These are phyloP conservation scores for Fusarium musae DNA, from an alignment of 2,329 filamentous ascomycete species.

Conservation along the genomic window DNA sequence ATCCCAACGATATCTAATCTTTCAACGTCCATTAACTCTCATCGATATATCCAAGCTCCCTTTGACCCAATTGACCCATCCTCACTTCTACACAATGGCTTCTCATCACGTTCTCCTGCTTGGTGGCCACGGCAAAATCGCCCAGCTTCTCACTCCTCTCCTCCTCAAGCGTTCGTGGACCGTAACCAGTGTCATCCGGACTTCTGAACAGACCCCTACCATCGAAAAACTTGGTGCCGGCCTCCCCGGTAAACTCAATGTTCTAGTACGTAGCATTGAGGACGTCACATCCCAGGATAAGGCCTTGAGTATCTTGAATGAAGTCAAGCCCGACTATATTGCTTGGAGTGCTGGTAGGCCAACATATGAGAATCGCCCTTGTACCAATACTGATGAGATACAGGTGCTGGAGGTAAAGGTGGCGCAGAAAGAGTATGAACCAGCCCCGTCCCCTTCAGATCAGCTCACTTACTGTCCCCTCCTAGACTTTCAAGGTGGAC, in stretches of 20 bases:
- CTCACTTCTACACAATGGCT: constrained; percentile 41
- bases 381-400: constrained; percentile 15
- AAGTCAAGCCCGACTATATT: constrained; percentile 72
- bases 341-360: constrained; percentile 73
- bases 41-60: background rate
- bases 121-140: constrained; percentile 84
- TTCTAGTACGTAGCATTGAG: constrained; percentile 77
- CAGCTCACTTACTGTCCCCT: constrained; percentile 18
- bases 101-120: constrained; percentile 73
- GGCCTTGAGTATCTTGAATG: constrained; percentile 70
- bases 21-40: background rate
- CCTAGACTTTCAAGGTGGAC: constrained; percentile 67
- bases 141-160: constrained; percentile 78
- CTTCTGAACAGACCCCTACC: constrained; percentile 71
- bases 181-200: constrained; percentile 82
- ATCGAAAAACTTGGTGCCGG: constrained; percentile 71
- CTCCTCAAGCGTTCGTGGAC: constrained; percentile 79
- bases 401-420: constrained; percentile 70
- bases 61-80: background rate
- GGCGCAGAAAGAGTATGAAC: constrained; percentile 58
- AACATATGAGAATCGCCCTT: background rate
- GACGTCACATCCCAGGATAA: constrained; percentile 72
- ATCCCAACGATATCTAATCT: background rate
- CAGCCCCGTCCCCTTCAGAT: background rate
- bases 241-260: constrained; percentile 71